Base-by-base conservation (phyloP, 306 rosid genomes). In the Vigna unguiculata region DNA sequence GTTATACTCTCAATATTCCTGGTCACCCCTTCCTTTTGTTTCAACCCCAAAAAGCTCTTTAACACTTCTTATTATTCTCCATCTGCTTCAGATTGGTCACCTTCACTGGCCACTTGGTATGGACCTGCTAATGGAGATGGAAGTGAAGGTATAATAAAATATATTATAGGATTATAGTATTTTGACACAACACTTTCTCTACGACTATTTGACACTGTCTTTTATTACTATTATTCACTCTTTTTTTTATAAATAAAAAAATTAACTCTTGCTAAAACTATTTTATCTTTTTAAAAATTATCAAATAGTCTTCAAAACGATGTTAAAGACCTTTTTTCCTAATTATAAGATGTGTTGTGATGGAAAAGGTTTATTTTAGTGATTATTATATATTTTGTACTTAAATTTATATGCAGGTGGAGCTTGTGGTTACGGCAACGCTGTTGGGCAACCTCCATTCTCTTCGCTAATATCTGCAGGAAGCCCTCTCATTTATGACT, bases 341-440 rank as follows among this genome's bases (percentile, higher is more conserved):
- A n/a, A n/a, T n/a, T n/a, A n/a, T 38, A 64, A 2, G 7, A 62
- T 8, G 43, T 38, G 9, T 38, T 47, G 22, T 12, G 67, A 9
- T 49, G 49, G 9, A 34, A 10, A 14, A 9, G 1, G 40, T 30
- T 38, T 40, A 40, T 2, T 40, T 49, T 3, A 62, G n/a, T n/a
- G 14, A 60, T 19, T 49, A 60, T 9, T 40, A 61, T 36, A 4
- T 24, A 36, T 64, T 2, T 72, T 2, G 13, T 62, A 5, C 1
- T 17, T 38, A 5, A 4, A 32, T 48, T 6, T 40, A 41, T 20
- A 2, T 58, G 38, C 57, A 91, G 97, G 94, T 36, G 95, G 93
- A 72, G 95, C 98, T 15, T 94, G 98, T 80, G 98, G 96, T 53
- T 94, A 91, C 75, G 83, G 74, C 1, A 15, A 9, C 6, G 78